Base-by-base conservation (phyloP, 2,329 filamentous ascomycete genomes). In the Laburnicola sp. region DNA sequence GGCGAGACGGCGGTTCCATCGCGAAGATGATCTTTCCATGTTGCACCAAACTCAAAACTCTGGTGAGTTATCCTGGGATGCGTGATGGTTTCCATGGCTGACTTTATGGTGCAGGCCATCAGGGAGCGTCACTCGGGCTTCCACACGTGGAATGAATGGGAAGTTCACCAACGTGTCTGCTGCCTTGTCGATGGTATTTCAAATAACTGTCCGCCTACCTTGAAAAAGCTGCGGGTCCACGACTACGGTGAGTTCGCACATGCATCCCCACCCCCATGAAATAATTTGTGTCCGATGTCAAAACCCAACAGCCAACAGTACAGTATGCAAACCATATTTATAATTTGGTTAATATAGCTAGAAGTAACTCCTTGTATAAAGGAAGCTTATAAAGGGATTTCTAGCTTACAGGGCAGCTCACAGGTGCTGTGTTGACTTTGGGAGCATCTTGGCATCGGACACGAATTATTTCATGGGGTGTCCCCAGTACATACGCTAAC, bases 131-230 rank as follows among this genome's bases (percentile, higher is more conserved):
- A 70, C 43, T 68, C 65, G 0, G 66, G 66, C 5, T 71, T 69
- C 28, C 66, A 70, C 47, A 66, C 65, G 1, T 72, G 68, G 69
- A 71, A 70, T 41, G 69, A 72, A 30, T 71, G 66, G 66, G 68
- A 71, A 39, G 69, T 71, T 2, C 70, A 72, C 41, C 68, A 71
- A 51, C 67, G 68, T 5, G 67, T 72, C 1, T 72, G 70, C 54
- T 69, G 62, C 45, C 62, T 72, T 3, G 60, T 71, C 21, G 69
- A 71, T 48, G 67, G 66, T 9, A 60, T 72, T 10, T 56, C 62
- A 28, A 60, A 58, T 16, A 48, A 72, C 48, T 68, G 66, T 44
- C 64, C 70, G 8, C 45, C 63, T 3, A 70, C 49, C 37, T 52
- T 72, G 59, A 66, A 59, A 3, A 71, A 63, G 48, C 58, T 72